Conservation (phyloP, 2,329 filamentous ascomycete species). For the Alternaria alternata region DNA sequence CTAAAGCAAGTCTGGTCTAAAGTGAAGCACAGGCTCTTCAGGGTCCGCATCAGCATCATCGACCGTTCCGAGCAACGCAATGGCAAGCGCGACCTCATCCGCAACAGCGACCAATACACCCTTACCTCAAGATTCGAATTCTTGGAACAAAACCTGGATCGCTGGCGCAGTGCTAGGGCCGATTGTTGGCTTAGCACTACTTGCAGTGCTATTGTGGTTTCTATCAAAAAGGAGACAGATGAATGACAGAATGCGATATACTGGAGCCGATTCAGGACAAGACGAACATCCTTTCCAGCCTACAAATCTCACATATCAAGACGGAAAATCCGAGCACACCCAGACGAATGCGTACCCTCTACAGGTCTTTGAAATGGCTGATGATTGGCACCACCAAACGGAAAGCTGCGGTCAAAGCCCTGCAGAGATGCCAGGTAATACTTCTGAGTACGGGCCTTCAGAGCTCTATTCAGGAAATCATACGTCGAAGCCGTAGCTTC, state of each 20-base stretch:
- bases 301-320: not conserved
- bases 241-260: not conserved
- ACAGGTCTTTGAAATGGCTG: not conserved
- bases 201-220: not conserved
- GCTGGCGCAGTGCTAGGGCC: not conserved
- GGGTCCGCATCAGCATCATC: no score
- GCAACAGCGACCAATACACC: no score
- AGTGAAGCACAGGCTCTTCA: no score
- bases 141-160: no score
- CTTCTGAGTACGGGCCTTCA: not conserved
- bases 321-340: not conserved
- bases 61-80: no score
- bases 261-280: not conserved
- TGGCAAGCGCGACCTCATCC: no score
- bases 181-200: not conserved
- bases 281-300: not conserved
- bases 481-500: not conserved
- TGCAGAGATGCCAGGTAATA: not conserved
- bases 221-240: not conserved
- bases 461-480: not conserved
- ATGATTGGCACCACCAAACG: not conserved
- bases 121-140: no score
- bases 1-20: no score
- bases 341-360: not conserved
- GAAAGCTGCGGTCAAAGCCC: not conserved